Conservation (phyloP, 2,329 filamentous ascomycete genomes). For the Hansfordia pulvinata region DNA sequence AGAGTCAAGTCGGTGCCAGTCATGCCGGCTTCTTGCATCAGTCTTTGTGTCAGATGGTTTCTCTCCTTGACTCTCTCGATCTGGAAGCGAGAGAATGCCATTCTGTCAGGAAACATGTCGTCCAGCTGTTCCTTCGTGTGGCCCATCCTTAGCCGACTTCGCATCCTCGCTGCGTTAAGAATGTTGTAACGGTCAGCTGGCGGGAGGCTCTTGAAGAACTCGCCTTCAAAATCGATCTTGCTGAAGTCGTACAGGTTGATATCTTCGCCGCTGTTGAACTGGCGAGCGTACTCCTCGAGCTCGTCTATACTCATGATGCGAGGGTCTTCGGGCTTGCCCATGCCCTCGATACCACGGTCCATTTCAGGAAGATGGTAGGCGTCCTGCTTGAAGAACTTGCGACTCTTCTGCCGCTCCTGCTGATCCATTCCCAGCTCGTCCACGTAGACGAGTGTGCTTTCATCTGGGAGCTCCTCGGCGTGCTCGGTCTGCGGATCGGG, state of each 20-base stretch:
- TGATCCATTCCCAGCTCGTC: slow-evolving; percentile 77
- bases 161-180: slow-evolving; percentile 77
- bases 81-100: slow-evolving; percentile 94
- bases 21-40: slow-evolving; percentile 94
- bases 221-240: slow-evolving; percentile 94
- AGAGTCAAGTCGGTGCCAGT: slow-evolving; percentile 60
- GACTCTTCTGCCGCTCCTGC: slow-evolving; percentile 58
- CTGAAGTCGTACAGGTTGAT: slow-evolving; percentile 90
- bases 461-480: slow-evolving; percentile 54
- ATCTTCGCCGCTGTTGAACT: slow-evolving; percentile 87
- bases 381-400: slow-evolving; percentile 82
- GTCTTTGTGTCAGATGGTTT: slow-evolving; percentile 83
- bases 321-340: slow-evolving; percentile 85
- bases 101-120: slow-evolving; percentile 90
- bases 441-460: slow-evolving; percentile 67
- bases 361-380: slow-evolving; percentile 90
- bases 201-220: slow-evolving; percentile 88
- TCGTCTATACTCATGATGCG: slow-evolving; percentile 94
- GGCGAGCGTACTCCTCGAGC: slow-evolving; percentile 81
- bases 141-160: slow-evolving; percentile 86
- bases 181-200: slow-evolving; percentile 93
- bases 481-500: slow-evolving; percentile 17
- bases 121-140: slow-evolving; percentile 93
- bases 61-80: slow-evolving; percentile 87
- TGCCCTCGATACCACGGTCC: slow-evolving; percentile 62